phyloP scores from a whole-genome alignment of 495 filamentous ascomycete genomes.

The Neurospora hispaniola region DNA sequence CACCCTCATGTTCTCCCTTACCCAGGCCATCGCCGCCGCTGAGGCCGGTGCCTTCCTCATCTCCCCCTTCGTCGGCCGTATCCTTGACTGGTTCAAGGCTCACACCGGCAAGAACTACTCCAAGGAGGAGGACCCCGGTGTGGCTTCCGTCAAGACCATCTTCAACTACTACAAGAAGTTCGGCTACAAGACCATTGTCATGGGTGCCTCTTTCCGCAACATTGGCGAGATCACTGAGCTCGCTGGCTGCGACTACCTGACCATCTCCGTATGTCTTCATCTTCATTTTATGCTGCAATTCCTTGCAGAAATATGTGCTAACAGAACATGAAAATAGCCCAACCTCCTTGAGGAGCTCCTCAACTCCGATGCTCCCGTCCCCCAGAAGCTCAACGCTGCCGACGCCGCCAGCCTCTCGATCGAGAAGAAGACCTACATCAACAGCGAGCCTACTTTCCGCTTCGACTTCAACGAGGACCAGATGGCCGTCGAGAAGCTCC shows the following conservation, averaged over 20 bases:
- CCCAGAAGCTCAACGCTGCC: conserved; percentile 81
- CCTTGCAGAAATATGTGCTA: background rate
- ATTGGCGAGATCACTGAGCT: conserved; percentile 94
- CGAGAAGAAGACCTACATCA: conserved; percentile 81
- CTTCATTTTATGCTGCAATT: too few relatives aligned
- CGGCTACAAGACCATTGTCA: conserved; percentile 97
- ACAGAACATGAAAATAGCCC: conserved; percentile 42
- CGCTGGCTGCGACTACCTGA: conserved; percentile 96
- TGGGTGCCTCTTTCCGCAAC: conserved; percentile 98
- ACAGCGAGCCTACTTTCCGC: conserved; percentile 83
- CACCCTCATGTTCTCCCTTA: conserved; percentile 95
- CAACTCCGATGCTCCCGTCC: conserved; percentile 66
- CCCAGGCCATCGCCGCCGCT: conserved; percentile 91
- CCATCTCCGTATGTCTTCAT: conserved; percentile 66
- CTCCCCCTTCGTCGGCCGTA: conserved; percentile 98
- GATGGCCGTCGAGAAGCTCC: conserved; percentile 98
- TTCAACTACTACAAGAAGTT: conserved; percentile 99
- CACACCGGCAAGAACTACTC: conserved; percentile 85
- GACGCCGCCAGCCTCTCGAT: conserved; percentile 59
- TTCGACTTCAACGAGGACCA: conserved; percentile 99
- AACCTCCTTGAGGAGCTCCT: conserved; percentile 87
- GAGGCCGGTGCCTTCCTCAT: conserved; percentile 98
- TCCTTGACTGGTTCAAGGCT: conserved; percentile 99
- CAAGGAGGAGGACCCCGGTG: conserved; percentile 86
- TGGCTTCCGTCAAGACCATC: conserved; percentile 89